These are phyloP conservation scores for Xylariaceae sp. DNA, from an alignment of 2,329 filamentous ascomycete genomes.

Conservation along the genomic window DNA sequence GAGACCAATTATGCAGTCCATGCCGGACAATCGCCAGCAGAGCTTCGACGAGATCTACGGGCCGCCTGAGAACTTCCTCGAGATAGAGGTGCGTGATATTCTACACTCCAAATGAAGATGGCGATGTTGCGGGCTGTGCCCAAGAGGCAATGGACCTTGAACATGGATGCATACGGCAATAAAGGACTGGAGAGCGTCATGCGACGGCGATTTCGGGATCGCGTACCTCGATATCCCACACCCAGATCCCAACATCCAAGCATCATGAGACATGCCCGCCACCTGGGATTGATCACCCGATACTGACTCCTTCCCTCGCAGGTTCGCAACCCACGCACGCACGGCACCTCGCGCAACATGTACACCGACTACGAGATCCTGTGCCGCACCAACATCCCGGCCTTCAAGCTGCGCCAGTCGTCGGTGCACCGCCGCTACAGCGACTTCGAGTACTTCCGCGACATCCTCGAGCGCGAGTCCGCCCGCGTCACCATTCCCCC, in stretches of 20 bases:
- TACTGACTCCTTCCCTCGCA: conserved; percentile 37
- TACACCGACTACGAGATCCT: conserved; percentile 99
- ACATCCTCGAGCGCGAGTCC: conserved; percentile 93
- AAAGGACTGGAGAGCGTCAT: too few species aligned
- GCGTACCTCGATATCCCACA: not conserved
- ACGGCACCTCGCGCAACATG: conserved; percentile 92
- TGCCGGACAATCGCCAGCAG: conserved; percentile 76
- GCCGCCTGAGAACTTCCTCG: conserved; percentile 95
- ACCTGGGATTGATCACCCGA: too few species aligned
- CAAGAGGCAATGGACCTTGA: not conserved
- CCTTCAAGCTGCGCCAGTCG: conserved; percentile 90
- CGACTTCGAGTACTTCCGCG: conserved; percentile 98
- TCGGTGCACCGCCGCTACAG: conserved; percentile 90
- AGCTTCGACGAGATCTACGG: conserved; percentile 99
- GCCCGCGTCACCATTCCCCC: conserved; percentile 94
- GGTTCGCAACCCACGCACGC: conserved; percentile 90
- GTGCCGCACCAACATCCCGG: conserved; percentile 96
- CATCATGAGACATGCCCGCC: not conserved
- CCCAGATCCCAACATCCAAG: not conserved
- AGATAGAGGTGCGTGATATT: conserved; percentile 73
- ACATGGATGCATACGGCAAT: too few species aligned
- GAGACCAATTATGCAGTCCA: conserved; percentile 56
- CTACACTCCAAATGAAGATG: not conserved
- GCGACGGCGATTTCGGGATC: too few species aligned
- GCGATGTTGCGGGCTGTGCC: conserved; percentile 1